phyloP scores from a whole-genome alignment of 1,284 basidiomycete species.

The Blastosporella zonata region DNA sequence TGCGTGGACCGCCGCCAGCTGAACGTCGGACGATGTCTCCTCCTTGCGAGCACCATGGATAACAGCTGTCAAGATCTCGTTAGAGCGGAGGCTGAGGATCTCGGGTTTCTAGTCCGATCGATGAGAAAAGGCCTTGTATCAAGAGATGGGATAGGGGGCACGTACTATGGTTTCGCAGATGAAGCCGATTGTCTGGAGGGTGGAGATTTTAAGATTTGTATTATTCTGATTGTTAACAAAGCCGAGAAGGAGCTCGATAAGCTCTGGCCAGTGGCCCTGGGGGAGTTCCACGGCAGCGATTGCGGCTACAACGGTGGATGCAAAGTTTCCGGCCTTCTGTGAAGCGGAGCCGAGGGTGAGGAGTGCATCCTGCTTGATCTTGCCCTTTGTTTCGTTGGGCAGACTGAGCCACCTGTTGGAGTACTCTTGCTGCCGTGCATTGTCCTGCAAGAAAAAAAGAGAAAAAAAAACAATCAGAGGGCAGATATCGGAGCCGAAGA shows the following conservation, averaged over 20 bases:
- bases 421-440: conserved; percentile 73
- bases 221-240: conserved; percentile 82
- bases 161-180: conserved; percentile 95
- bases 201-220: conserved; percentile 80
- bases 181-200: conserved; percentile 94
- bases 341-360: conserved; percentile 76
- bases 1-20: conserved; percentile 92
- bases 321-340: conserved; percentile 79
- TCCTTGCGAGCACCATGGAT: conserved; percentile 98
- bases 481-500: conserved; percentile 14
- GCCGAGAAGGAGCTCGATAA: conserved; percentile 85
- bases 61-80: conserved; percentile 98
- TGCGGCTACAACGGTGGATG: conserved; percentile 92
- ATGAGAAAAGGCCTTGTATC: conserved; percentile 14
- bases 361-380: conserved; percentile 89
- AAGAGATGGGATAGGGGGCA: conserved; percentile 22
- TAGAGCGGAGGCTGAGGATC: conserved; percentile 84
- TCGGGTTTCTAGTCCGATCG: conserved; percentile 74
- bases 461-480: conserved; percentile 10
- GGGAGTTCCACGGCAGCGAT: conserved; percentile 94
- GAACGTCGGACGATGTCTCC: conserved; percentile 91
- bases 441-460: conserved; percentile 54
- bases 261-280: conserved; percentile 82
- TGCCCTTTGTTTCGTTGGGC: conserved; percentile 63
- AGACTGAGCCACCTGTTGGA: conserved; percentile 81